Percentiles rank a stretch among this genome's conserved stretches.
Conservation (phyloP, 2,329 filamentous ascomycete genomes). For the Lachnellula willkommii region DNA sequence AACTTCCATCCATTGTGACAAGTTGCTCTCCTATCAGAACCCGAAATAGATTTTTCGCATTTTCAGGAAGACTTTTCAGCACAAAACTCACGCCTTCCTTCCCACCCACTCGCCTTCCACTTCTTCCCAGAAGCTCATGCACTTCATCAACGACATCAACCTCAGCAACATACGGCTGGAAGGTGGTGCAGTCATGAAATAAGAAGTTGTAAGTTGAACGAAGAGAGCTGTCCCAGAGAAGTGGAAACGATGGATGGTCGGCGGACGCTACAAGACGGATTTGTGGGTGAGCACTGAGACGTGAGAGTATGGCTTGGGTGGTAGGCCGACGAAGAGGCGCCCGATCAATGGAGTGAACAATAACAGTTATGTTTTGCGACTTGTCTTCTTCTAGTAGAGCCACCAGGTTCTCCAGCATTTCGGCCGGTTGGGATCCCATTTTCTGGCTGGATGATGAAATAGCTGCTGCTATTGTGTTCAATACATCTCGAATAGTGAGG, state of each 20-base stretch:
- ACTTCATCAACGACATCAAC: conserved; percentile 86
- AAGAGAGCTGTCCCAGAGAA: conserved; percentile 86
- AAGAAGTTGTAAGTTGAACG: conserved; percentile 78
- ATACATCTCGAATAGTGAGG: conserved; percentile 62
- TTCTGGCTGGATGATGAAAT: conserved; percentile 42
- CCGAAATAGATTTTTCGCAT: conserved; percentile 80
- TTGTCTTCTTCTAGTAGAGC: conserved; percentile 51
- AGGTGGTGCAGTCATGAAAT: conserved; percentile 94
- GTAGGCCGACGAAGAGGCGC: conserved; percentile 64
- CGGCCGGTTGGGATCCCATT: conserved; percentile 49
- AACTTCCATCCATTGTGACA: conserved; percentile 53
- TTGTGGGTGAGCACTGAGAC: conserved; percentile 66
- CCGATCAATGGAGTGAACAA: conserved; percentile 86
- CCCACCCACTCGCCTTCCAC: conserved; percentile 72
- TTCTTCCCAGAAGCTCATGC: conserved; percentile 77
- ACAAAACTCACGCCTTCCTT: conserved; percentile 91
- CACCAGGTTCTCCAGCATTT: conserved; percentile 64
- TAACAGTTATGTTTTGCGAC: conserved; percentile 51
- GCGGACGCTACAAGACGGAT: conserved; percentile 74
- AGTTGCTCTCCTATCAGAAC: conserved; percentile 82
- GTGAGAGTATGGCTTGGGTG: conserved; percentile 67
- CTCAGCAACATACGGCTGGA: conserved; percentile 67
- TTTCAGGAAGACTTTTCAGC: conserved; percentile 82
- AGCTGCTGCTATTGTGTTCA: conserved; percentile 62
- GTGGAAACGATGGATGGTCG: conserved; percentile 79